Evolutionary conservation across 805 yeast species (phyloP).

Genomic region (Scheffersomyces stipitis): DNA sequence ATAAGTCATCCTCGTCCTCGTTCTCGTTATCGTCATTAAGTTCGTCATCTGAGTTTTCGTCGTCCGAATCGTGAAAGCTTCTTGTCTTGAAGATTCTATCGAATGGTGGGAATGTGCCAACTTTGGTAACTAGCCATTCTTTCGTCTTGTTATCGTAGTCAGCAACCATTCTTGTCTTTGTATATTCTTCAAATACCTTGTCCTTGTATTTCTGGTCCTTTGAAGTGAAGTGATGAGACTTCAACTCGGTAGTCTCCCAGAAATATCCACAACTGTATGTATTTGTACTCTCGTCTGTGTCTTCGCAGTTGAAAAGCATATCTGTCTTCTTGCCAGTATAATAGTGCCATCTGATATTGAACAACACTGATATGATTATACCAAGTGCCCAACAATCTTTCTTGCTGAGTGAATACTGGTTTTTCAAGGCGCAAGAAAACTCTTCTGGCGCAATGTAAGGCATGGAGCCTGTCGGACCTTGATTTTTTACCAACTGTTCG

Average conservation of each 20-base stretch:
- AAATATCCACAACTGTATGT: constrained; percentile 25
- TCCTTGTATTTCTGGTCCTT: constrained; percentile 25
- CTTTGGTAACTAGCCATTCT: constrained; percentile 33
- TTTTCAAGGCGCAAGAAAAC: constrained; percentile 31
- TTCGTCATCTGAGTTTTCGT: constrained; percentile 1
- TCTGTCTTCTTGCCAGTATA: constrained; percentile 40
- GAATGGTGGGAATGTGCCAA: constrained; percentile 50
- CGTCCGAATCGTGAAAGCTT: not conserved
- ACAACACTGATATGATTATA: constrained; percentile 37
- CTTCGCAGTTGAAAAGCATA: constrained; percentile 49
- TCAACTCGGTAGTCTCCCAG: constrained; percentile 33
- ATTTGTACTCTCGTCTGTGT: constrained; percentile 13
- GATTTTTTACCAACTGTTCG: constrained; percentile 41
- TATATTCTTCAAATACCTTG: constrained; percentile 38
- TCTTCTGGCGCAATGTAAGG: constrained; percentile 95
- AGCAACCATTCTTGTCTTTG: constrained; percentile 44
- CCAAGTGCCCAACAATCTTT: constrained; percentile 93
- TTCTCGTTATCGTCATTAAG: constrained; percentile 13
- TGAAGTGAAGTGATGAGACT: constrained; percentile 9
- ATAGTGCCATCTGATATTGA: constrained; percentile 28
- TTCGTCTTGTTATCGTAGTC: constrained; percentile 24
- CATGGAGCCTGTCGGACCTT: constrained; percentile 81
- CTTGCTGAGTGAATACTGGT: constrained; percentile 65
- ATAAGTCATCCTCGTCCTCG: constrained; percentile 20
- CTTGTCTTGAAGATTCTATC: constrained; percentile 42